phyloP scores from a whole-genome alignment of 2,329 filamentous ascomycete genomes.

The Talaromyces sp. region DNA sequence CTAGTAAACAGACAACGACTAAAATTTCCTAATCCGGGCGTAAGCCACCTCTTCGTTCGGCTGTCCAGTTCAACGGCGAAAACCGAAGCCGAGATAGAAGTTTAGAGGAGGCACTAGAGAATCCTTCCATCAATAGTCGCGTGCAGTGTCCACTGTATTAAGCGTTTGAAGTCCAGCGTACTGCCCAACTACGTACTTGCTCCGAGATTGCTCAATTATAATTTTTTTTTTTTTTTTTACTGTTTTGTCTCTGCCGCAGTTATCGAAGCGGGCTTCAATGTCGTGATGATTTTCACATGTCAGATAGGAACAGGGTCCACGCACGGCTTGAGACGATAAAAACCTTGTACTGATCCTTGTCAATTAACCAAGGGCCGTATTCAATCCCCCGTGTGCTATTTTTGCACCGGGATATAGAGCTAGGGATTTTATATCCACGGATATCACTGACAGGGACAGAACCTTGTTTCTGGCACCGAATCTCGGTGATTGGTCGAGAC shows the following conservation, averaged over 20 bases:
- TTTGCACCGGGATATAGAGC: neutral
- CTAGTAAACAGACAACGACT: neutral
- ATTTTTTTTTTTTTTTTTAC: neutral
- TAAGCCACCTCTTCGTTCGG: neutral
- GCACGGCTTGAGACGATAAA: neutral
- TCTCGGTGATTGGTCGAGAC: neutral
- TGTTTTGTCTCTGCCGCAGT: neutral
- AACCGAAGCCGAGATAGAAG: conserved; percentile 1
- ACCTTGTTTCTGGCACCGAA: neutral
- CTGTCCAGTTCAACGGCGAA: neutral
- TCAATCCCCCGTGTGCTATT: neutral
- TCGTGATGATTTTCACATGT: conserved; percentile 1
- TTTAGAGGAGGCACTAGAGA: neutral
- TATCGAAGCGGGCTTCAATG: neutral
- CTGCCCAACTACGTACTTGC: conserved; percentile 1
- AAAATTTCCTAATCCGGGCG: neutral
- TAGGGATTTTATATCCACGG: neutral
- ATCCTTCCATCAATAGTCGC: neutral
- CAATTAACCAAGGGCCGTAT: neutral
- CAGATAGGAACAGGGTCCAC: neutral
- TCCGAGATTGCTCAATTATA: neutral
- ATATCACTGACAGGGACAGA: neutral
- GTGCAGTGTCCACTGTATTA: neutral
- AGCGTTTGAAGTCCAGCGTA: neutral
- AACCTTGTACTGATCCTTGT: neutral